Conservation (phyloP, 805 yeast genomes). For the Kazachstania kunashirensis region DNA sequence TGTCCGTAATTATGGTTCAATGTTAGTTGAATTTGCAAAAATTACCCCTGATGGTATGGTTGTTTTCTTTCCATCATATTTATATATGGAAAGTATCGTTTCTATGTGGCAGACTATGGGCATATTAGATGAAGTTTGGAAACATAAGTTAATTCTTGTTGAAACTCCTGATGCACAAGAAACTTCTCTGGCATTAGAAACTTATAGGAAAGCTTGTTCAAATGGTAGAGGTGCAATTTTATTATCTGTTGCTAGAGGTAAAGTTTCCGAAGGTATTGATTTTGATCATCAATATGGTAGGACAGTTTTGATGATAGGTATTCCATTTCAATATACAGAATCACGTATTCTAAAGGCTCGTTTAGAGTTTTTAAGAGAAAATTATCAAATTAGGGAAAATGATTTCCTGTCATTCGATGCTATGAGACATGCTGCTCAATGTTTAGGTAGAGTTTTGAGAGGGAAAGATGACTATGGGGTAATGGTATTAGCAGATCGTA, state of each 20-base stretch:
- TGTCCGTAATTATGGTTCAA: constrained; percentile 90
- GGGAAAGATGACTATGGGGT: constrained; percentile 98
- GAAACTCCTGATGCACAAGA: constrained; percentile 99
- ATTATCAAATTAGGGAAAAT: constrained; percentile 83
- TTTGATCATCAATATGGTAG: constrained; percentile 97
- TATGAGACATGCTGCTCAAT: constrained; percentile 99
- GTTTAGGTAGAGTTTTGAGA: constrained; percentile 91
- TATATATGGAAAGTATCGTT: constrained; percentile 95
- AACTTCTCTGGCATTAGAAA: constrained; percentile 88
- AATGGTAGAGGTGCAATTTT: constrained; percentile 97
- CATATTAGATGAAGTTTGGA: constrained; percentile 96
- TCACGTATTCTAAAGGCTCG: constrained; percentile 93
- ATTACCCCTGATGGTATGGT: constrained; percentile 97
- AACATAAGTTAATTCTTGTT: constrained; percentile 84
- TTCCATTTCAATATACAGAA: constrained; percentile 97
- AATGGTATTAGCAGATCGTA: constrained; percentile 93
- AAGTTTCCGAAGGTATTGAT: constrained; percentile 98
- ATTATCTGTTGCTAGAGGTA: constrained; percentile 96
- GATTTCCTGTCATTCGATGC: constrained; percentile 97
- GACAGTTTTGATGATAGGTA: constrained; percentile 96
- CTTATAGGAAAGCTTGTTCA: constrained; percentile 90
- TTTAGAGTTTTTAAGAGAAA: constrained; percentile 84
- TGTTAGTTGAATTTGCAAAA: constrained; percentile 84
- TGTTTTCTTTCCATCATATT: constrained; percentile 92
- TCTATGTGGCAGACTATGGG: constrained; percentile 99